Conservation (phyloP, 177 flowering plant species). For the Vitis hybrid region DNA sequence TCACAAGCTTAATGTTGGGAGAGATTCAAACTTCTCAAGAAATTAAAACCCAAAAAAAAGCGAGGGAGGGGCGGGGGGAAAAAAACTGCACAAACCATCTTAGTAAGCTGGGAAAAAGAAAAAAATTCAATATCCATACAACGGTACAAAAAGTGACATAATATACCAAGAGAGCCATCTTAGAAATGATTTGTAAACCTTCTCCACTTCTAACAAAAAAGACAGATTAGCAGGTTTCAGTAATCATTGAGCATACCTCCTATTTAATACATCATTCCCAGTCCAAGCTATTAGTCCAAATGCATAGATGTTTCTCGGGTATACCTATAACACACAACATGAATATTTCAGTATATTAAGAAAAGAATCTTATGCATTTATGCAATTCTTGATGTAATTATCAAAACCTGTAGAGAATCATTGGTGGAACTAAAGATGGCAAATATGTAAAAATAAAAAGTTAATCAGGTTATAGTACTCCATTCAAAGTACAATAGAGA, state of each 20-base stretch:
- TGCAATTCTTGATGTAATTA: background rate
- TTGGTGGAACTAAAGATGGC: background rate
- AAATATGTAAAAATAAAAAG: background rate
- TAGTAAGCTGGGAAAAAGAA: background rate
- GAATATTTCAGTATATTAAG: background rate
- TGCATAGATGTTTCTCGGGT: conserved; percentile 88
- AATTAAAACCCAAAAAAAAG: too few relatives aligned
- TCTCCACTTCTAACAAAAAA: background rate
- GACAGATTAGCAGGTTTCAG: background rate
- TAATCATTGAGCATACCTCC: conserved; percentile 50
- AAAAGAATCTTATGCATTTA: background rate
- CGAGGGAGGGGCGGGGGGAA: too few relatives aligned
- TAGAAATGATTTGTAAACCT: background rate
- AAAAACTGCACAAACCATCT: background rate
- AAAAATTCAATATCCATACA: background rate
- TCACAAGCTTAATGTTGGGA: background rate
- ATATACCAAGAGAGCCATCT: background rate
- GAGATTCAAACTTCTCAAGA: too few relatives aligned
- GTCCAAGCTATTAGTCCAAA: conserved; percentile 98
- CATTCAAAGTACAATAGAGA: background rate
- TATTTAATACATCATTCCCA: conserved; percentile 92
- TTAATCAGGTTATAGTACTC: background rate
- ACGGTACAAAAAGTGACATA: background rate
- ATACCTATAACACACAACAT: conserved; percentile 53
- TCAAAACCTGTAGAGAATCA: too few relatives aligned